These are phyloP conservation scores for Dendrothele bispora DNA, from an alignment of 768 basidiomycete genomes.

Conservation along the genomic window DNA sequence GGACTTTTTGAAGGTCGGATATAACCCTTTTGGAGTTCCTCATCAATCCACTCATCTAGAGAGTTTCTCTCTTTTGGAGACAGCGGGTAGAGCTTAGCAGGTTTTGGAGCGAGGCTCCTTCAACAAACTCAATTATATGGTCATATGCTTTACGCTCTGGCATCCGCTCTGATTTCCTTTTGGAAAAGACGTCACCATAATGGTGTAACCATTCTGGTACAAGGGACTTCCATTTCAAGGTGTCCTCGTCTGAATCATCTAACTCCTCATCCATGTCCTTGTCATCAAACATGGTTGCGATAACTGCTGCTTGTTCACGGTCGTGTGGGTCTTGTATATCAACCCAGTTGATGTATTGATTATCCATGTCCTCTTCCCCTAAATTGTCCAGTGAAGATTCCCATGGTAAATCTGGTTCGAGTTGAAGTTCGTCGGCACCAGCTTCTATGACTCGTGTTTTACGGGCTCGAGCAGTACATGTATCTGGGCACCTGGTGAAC, in stretches of 20 bases:
- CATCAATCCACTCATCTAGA: not conserved
- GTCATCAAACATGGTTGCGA: conserved; percentile 2
- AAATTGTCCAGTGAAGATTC: not conserved
- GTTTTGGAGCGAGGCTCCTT: conserved; percentile 21
- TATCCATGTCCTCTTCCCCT: not conserved
- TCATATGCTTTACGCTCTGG: conserved; percentile 27
- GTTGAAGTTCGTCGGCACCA: not conserved
- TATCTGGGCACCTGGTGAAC: conserved; percentile 6
- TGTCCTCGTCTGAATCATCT: conserved; percentile 1
- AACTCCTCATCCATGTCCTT: not conserved
- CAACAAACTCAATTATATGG: conserved; percentile 26
- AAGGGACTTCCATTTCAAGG: conserved; percentile 7
- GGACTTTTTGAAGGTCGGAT: conserved; percentile 20
- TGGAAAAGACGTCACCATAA: conserved; percentile 23
- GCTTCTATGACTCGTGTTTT: not conserved
- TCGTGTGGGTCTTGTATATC: not conserved
- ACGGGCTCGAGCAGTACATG: conserved; percentile 5
- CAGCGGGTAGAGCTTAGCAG: conserved; percentile 28
- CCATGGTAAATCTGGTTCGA: not conserved
- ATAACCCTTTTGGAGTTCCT: conserved; percentile 14
- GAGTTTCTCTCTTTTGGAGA: conserved; percentile 24
- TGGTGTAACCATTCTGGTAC: conserved; percentile 19
- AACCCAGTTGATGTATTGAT: not conserved
- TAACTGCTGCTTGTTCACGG: not conserved
- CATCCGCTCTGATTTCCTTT: conserved; percentile 21